Evolutionary conservation across 2,329 filamentous ascomycete species (phyloP).

Genomic region (Pseudopyrenochaeta lycopersici): DNA sequence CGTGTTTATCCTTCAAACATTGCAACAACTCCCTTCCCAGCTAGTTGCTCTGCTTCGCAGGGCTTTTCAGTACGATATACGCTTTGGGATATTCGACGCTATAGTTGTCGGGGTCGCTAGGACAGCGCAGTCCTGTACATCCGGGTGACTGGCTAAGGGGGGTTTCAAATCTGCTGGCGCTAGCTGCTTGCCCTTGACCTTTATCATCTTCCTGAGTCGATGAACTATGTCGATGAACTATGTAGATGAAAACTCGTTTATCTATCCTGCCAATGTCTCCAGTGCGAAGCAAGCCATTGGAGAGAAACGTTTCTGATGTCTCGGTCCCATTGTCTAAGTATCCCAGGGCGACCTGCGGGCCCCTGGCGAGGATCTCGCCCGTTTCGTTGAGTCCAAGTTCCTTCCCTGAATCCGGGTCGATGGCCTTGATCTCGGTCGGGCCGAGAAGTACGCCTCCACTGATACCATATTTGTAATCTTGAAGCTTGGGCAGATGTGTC

Average conservation of each 20-base stretch:
- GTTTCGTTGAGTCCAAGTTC: conserved; percentile 62
- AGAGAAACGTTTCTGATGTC: conserved; percentile 55
- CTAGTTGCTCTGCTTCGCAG: conserved; percentile 21
- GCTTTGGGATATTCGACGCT: conserved; percentile 57
- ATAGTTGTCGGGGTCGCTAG: conserved; percentile 63
- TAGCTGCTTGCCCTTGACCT: conserved; percentile 70
- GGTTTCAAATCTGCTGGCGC: conserved; percentile 71
- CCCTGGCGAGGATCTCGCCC: conserved; percentile 59
- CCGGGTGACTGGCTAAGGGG: conserved; percentile 64
- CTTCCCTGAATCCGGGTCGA: conserved; percentile 61
- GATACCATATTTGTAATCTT: conserved; percentile 65
- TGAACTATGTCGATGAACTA: conserved; percentile 67
- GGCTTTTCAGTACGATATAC: conserved; percentile 52
- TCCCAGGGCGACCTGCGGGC: conserved; percentile 60
- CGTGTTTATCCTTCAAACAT: conserved; percentile 53
- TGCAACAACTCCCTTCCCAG: conserved; percentile 51
- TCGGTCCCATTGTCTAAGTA: conserved; percentile 56
- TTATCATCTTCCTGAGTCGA: conserved; percentile 76
- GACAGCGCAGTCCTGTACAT: conserved; percentile 67
- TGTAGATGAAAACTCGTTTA: conserved; percentile 63
- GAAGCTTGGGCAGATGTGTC: conserved; percentile 64
- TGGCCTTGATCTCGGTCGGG: conserved; percentile 66
- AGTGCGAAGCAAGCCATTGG: conserved; percentile 64
- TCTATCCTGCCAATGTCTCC: conserved; percentile 66
- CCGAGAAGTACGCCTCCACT: conserved; percentile 65